Conservation (phyloP, 768 basidiomycete genomes). For the Russula griseocarnosa region DNA sequence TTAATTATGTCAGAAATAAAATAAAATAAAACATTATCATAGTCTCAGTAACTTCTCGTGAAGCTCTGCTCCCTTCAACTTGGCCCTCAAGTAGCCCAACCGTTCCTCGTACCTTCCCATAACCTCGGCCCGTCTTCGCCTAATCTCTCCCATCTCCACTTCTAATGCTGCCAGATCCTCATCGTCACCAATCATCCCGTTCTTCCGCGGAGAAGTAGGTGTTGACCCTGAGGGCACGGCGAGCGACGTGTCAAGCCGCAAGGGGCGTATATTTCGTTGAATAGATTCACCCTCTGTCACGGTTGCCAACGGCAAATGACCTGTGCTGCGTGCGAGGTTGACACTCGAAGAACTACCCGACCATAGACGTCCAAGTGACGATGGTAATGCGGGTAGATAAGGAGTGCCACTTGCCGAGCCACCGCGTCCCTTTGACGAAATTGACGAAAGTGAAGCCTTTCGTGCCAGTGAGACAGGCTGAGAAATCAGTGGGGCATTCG, state of each 20-base stretch:
- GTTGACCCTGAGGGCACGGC: not conserved
- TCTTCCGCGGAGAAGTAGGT: constrained; percentile 22
- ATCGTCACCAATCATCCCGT: constrained; percentile 35
- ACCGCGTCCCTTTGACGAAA: constrained; percentile 28
- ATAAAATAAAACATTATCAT: constrained; percentile 23
- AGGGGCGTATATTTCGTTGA: constrained; percentile 19
- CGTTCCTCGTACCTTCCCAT: constrained; percentile 67
- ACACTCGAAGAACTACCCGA: constrained; percentile 42
- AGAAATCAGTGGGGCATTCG: constrained; percentile 18
- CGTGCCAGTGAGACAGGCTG: constrained; percentile 24
- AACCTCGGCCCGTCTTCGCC: constrained; percentile 66
- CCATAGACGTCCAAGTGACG: constrained; percentile 34
- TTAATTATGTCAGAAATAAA: constrained; percentile 6
- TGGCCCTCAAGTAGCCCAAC: constrained; percentile 75
- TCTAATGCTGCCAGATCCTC: constrained; percentile 42
- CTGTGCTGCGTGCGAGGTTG: constrained; percentile 51
- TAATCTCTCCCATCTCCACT: constrained; percentile 64
- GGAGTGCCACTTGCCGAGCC: constrained; percentile 32
- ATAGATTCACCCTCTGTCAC: constrained; percentile 45
- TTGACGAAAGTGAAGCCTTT: constrained; percentile 28
- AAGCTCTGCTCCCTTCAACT: constrained; percentile 77
- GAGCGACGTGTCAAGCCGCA: constrained; percentile 12
- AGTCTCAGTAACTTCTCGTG: constrained; percentile 75
- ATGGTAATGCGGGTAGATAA: constrained; percentile 33
- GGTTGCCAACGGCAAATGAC: constrained; percentile 48